Evolutionary conservation across 2,329 filamentous ascomycete genomes (phyloP), one percentile per base, ranked within the genome.

Genomic region (Thyridium curvatum): DNA sequence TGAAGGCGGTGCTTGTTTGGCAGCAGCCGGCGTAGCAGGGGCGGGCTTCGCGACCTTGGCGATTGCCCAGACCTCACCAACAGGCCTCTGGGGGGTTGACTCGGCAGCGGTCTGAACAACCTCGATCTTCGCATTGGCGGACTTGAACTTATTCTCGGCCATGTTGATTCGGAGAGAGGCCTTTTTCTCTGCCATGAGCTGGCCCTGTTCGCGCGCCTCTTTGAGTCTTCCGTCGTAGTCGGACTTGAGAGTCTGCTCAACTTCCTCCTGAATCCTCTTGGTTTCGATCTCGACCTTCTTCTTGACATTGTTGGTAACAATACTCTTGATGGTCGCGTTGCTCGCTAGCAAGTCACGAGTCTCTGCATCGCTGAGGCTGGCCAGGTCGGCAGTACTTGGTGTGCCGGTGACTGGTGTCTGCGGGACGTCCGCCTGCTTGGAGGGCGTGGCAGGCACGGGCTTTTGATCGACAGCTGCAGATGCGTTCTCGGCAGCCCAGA

Each of bases 31-130:
- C 9, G 40, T 35, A 14, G 45, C 39, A 14, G 32, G 31, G 4
- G 46, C 18, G 10, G 14, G 68, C 55, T 78, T 84, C 10, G 79
- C 74, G 38, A 64, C 69, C 61, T 91, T 90, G 0, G 84, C 89
- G 39, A 86, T 66, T 46, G 84, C 80, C 86, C 87, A 96, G 1
- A 96, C 90, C 60, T 96, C 89, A 9, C 69, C 77, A 4, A 97
- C 88, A 1, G 89, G 79, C 55, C 80, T 82, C 51, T 91, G 73
- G 0, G 91, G 91, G 1, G 90, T 96, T 35, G 94, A 84, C n/a
- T 72, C 74, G 1, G 84, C 88, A 12, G 91, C 90, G 34, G 79
- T 85, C 53, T 89, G 77, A 4, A 97, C 85, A 2, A 93, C 78
- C 2, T 77, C 74, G 26, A 94, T 65, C 65, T 93, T 94, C 4